Conservation (phyloP, 2,329 filamentous ascomycete genomes). For the Diatrype stigma region DNA sequence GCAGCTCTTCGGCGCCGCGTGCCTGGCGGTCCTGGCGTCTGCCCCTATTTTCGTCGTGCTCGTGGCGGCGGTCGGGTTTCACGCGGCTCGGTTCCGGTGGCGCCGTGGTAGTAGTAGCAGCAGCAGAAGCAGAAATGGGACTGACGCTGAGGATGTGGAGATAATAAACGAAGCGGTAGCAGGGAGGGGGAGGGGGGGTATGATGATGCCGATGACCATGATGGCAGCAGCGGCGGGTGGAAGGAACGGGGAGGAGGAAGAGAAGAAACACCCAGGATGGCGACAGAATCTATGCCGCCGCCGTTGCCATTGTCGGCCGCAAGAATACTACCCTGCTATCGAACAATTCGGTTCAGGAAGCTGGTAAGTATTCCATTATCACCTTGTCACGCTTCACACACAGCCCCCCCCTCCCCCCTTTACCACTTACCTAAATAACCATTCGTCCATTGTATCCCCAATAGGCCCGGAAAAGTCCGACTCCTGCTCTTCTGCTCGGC, state of each 20-base stretch:
- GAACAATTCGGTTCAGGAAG: conserved; percentile 65
- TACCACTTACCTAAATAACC: too few relatives aligned
- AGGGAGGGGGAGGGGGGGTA: too few relatives aligned
- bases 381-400: too few relatives aligned
- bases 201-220: too few relatives aligned
- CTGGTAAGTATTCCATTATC: conserved; percentile 37
- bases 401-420: too few relatives aligned
- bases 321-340: conserved; percentile 21
- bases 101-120: too few relatives aligned
- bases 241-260: neutral
- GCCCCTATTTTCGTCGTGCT: conserved; percentile 47
- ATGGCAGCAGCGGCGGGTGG: too few relatives aligned
- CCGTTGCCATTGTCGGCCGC: neutral
- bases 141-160: too few relatives aligned
- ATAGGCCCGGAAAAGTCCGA: conserved; percentile 52
- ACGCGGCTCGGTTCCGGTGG: neutral
- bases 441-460: too few relatives aligned
- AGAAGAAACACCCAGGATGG: neutral
- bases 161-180: too few relatives aligned
- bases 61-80: conserved; percentile 30
- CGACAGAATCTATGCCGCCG: neutral
- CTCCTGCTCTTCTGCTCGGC: conserved; percentile 56
- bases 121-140: too few relatives aligned
- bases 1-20: conserved; percentile 58
- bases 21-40: conserved; percentile 58